Base-by-base conservation (phyloP, 306 rosid genomes). In the Cucurbita argyrosperma region DNA sequence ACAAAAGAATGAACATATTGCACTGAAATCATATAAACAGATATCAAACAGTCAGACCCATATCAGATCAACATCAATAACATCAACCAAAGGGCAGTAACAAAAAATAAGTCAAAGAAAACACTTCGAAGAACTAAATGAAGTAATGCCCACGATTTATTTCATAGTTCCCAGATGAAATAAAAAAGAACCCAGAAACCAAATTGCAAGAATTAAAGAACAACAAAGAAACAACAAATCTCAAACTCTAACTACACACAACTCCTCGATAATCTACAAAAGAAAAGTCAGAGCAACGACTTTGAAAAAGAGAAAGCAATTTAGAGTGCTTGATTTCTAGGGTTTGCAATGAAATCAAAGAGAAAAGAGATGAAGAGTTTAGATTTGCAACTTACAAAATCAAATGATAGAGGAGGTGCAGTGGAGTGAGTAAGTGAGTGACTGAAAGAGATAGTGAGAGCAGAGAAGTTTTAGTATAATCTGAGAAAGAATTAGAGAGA, bases 1-100 rank as follows among this genome's bases (percentile, higher is more conserved):
- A 73, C 23, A 54, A 8, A 23, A 70, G 65, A 64, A 38, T 61
- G 39, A 51, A 74, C 72, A 80, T 55, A 70, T 62, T 23, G 51
- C 65, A 71, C 77, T 77, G 82, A 49, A 67, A 85, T 58, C 71
- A 52, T 56, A 76, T 78, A 38, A 70, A n/a, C 40, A 70, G 69
- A 82, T 43, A 81, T 59, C 54, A 74, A 75, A 74, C 56, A 71
- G 82, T 69, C 76, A 76, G 80, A 71, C 70, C 75, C 79, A 53
- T 30, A 26, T 61, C 78, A 77, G 92, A 83, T 85, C 82, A 81
- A 78, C 83, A 71, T 38, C 52, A 21, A 74, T 1, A 55, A 42
- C 23, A 61, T 61, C 68, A 74, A 39, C 15, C 11, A 38, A 57
- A 57, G 39, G 21, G 38, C 14, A 30, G 58, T 43, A 56, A 58